phyloP scores from a whole-genome alignment of 208 protist genomes.

The Acanthamoeba lenticulata region DNA sequence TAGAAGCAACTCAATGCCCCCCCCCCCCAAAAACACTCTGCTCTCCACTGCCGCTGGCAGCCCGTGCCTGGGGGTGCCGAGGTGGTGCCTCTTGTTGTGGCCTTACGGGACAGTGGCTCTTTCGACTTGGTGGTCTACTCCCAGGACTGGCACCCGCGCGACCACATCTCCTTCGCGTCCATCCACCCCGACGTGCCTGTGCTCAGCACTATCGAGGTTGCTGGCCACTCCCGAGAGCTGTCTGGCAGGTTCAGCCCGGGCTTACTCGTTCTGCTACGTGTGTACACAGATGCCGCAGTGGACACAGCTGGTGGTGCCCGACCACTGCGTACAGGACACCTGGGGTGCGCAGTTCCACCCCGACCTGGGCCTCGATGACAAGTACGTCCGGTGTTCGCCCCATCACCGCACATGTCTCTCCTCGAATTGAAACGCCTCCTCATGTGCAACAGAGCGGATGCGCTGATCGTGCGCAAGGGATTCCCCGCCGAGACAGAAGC shows the following conservation, averaged over 20 bases:
- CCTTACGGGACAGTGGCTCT: conserved; percentile 40
- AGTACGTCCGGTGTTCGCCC: background rate
- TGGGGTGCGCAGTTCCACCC: conserved; percentile 82
- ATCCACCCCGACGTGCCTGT: conserved; percentile 72
- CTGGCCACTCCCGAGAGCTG: background rate
- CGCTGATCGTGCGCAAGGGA: conserved; percentile 25
- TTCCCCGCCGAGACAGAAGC: conserved; percentile 41
- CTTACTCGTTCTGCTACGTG: background rate
- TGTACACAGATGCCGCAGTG: conserved; percentile 48
- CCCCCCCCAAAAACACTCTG: background rate
- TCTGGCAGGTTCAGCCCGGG: too few species aligned
- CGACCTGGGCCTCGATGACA: background rate
- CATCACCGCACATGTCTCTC: background rate
- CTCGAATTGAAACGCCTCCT: background rate
- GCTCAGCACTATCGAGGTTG: conserved; percentile 74
- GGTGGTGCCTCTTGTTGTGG: conserved; percentile 78
- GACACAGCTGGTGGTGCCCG: conserved; percentile 85
- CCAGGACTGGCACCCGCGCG: conserved; percentile 85
- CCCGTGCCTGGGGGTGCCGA: conserved; percentile 13
- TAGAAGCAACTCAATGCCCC: background rate
- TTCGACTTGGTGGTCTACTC: conserved; percentile 84
- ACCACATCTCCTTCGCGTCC: conserved; percentile 85
- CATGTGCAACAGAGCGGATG: background rate
- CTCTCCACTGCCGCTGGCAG: conserved; percentile 37
- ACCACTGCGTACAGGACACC: conserved; percentile 85